Conservation (phyloP, 2,329 filamentous ascomycete species). For the Diplodia mutila region DNA sequence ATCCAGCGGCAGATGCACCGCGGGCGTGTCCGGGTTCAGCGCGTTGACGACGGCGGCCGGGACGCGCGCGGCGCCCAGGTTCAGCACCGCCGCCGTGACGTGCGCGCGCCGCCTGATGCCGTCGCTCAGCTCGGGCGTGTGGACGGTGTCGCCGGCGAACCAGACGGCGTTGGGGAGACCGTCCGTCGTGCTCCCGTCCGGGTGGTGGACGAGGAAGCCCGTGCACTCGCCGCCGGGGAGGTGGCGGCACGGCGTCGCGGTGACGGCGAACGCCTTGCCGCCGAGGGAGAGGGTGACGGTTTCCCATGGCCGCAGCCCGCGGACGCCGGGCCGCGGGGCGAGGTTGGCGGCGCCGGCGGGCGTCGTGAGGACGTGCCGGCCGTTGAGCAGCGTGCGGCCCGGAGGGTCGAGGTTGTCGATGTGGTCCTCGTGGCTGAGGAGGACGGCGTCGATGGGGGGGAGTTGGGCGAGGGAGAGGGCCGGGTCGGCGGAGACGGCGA, state of each 20-base stretch:
- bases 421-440: slow-evolving; percentile 58
- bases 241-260: slow-evolving; percentile 51
- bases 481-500: slow-evolving; percentile 31
- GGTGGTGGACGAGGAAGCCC: slow-evolving; percentile 49
- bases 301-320: slow-evolving; percentile 37
- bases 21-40: no score
- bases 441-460: slow-evolving; percentile 53
- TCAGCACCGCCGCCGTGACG: slow-evolving; percentile 26
- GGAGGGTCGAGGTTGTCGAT: slow-evolving; percentile 54
- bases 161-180: slow-evolving; percentile 53
- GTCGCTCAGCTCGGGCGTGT: slow-evolving; percentile 43
- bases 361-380: slow-evolving; percentile 53
- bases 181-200: slow-evolving; percentile 40
- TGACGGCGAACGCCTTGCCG: slow-evolving; percentile 45
- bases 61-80: slow-evolving; percentile 21
- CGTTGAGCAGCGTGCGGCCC: slow-evolving; percentile 52
- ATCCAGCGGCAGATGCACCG: no score
- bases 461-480: slow-evolving; percentile 45
- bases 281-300: slow-evolving; percentile 32
- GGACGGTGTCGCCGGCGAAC: slow-evolving; percentile 56
- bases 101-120: slow-evolving; percentile 28
- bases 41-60: neutral
- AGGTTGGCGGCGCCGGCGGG: slow-evolving; percentile 51
- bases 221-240: slow-evolving; percentile 51
- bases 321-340: slow-evolving; percentile 48